Percentiles rank a stretch among this genome's conserved stretches.
Conservation (phyloP, 371 early-diverging fungal genomes). For the Mortierella sp. region DNA sequence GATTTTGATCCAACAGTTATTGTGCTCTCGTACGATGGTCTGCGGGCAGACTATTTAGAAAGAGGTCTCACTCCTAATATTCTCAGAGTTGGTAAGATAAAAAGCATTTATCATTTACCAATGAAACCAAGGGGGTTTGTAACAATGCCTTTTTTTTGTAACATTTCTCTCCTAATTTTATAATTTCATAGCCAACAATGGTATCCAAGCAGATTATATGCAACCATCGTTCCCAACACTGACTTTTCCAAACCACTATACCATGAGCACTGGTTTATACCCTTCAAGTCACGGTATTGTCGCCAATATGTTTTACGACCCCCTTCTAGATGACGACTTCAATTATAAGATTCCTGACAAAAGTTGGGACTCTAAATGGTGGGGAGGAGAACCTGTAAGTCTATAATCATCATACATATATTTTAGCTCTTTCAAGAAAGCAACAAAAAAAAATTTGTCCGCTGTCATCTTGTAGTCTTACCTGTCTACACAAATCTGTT, state of each 20-base stretch:
- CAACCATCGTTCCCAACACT: slow-evolving; percentile 83
- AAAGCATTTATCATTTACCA: neutral
- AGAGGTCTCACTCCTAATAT: slow-evolving; percentile 81
- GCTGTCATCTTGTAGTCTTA: neutral
- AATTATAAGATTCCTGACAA: slow-evolving; percentile 74
- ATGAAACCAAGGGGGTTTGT: neutral
- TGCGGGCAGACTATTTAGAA: slow-evolving; percentile 86
- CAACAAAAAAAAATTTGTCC: neutral
- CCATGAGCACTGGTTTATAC: slow-evolving; percentile 91
- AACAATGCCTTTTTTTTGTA: neutral
- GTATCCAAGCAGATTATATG: slow-evolving; percentile 74
- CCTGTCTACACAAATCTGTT: slow-evolving; percentile 13
- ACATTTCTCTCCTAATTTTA: neutral
- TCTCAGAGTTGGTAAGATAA: slow-evolving; percentile 63
- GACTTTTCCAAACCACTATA: slow-evolving; percentile 97
- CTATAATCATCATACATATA: neutral
- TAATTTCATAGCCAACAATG: slow-evolving; percentile 55
- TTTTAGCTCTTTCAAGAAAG: neutral
- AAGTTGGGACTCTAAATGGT: slow-evolving; percentile 81
- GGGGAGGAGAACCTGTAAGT: slow-evolving; percentile 90
- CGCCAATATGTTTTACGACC: slow-evolving; percentile 90
- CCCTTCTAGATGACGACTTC: slow-evolving; percentile 78
- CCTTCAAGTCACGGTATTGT: slow-evolving; percentile 96
- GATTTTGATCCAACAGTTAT: slow-evolving; percentile 82
- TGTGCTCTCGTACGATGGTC: slow-evolving; percentile 93